phyloP scores from a whole-genome alignment of 2,329 filamentous ascomycete genomes.

The Ilyonectria robusta region DNA sequence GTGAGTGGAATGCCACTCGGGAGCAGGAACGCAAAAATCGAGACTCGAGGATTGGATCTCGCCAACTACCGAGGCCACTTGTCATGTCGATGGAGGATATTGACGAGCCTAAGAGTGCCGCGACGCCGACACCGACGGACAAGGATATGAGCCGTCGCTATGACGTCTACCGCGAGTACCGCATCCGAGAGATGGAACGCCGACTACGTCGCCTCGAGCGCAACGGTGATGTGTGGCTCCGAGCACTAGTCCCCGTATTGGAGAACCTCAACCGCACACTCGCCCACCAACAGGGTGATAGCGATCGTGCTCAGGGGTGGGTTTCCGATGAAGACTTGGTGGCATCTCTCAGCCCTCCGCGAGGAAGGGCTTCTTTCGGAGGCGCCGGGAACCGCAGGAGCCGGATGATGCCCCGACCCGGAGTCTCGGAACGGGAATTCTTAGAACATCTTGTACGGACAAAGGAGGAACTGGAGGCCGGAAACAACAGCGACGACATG shows the following conservation, averaged over 20 bases:
- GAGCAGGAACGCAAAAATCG: slow-evolving; percentile 46
- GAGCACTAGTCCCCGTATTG: slow-evolving; percentile 61
- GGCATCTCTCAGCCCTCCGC: slow-evolving; percentile 23
- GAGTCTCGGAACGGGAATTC: slow-evolving; percentile 49
- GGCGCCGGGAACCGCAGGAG: slow-evolving; percentile 29
- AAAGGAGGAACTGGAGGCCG: slow-evolving; percentile 43
- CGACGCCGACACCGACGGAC: slow-evolving; percentile 40
- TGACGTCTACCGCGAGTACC: slow-evolving; percentile 58
- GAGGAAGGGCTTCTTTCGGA: slow-evolving; percentile 27
- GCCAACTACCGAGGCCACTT: slow-evolving; percentile 39
- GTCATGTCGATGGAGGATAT: slow-evolving; percentile 42
- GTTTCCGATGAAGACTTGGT: slow-evolving; percentile 51
- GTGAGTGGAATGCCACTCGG: slow-evolving; percentile 52
- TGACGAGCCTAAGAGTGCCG: slow-evolving; percentile 36
- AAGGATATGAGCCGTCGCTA: slow-evolving; percentile 56
- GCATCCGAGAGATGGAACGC: slow-evolving; percentile 62
- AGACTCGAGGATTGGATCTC: slow-evolving; percentile 41
- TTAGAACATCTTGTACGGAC: slow-evolving; percentile 48
- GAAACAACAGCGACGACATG: slow-evolving; percentile 48
- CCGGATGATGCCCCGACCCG: slow-evolving; percentile 42
- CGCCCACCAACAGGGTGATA: slow-evolving; percentile 35
- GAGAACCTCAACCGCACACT: slow-evolving; percentile 59
- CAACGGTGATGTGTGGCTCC: slow-evolving; percentile 62
- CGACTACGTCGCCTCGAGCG: slow-evolving; percentile 62
- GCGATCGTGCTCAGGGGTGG: slow-evolving; percentile 45